Base-by-base conservation (phyloP, 805 yeast genomes). In the Scheffersomyces coipomensis region DNA sequence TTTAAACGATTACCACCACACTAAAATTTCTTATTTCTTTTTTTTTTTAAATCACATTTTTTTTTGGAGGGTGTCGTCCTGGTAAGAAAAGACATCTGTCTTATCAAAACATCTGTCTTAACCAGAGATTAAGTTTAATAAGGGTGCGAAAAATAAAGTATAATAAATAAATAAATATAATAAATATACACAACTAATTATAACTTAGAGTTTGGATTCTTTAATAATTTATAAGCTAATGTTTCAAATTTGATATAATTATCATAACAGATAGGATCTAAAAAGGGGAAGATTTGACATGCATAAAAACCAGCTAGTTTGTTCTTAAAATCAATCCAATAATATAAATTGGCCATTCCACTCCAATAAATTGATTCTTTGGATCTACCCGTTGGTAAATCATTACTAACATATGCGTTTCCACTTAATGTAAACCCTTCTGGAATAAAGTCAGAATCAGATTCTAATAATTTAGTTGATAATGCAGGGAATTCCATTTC, bases 271-370 rank as follows among this genome's bases (percentile, higher is more conserved):
- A 43, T 38, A 12, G 48, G 53, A 36, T 65, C 69, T 43, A 57
- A 47, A 29, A 49, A 47, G 3, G 75, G 75, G 27, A 66, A 51
- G 10, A 67, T 38, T 40, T 67, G 74, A 15, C 64, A 48, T 15
- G 58, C 73, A 63, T 66, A 67, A 33, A 66, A 57, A 0, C 73
- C 74, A 2, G 60, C 74, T 33, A 66, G 45, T 18, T 51, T 53
- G 34, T 65, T 67, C 22, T 68, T 51, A 35, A 58, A 42, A 41
- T 69, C 75, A 15, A 69, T 50, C 73, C 73, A 69, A 43, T 52
- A 69, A 48, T 45, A 64, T 32, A 66, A 55, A 43, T 65, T 68
- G 22, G 65, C 73, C 27, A 66, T 45, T 0, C 74, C 74, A 19
- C 62, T 51, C 75, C 75, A 69, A 42, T 58, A 64, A 11, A 67